phyloP scores from a whole-genome alignment of 108 stramenopile species.

The Mediolabrus comicus region DNA sequence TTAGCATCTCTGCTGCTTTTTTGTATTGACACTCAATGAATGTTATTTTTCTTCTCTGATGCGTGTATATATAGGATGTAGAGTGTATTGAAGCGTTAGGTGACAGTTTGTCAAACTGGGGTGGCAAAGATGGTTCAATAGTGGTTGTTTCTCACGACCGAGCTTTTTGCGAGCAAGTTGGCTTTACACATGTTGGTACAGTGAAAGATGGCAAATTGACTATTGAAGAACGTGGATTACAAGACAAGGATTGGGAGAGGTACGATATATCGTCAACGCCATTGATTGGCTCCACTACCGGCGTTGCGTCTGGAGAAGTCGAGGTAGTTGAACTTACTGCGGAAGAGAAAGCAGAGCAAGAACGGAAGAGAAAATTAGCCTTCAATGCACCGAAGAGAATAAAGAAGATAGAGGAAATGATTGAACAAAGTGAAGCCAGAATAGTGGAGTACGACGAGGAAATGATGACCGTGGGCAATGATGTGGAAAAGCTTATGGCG shows the following conservation, averaged over 20 bases:
- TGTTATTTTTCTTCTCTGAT: too few species aligned
- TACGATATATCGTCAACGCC: constrained; percentile 47
- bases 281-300: background rate
- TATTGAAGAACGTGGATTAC: constrained; percentile 74
- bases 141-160: constrained; percentile 93
- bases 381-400: constrained; percentile 86
- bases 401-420: constrained; percentile 68
- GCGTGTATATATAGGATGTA: constrained; percentile 6
- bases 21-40: too few species aligned
- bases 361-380: constrained; percentile 64
- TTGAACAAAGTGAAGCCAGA: constrained; percentile 69
- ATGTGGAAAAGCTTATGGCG: constrained; percentile 69
- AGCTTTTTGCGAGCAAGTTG: constrained; percentile 83
- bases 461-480: constrained; percentile 77
- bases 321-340: constrained; percentile 19
- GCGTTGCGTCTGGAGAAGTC: background rate
- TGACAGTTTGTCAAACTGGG: constrained; percentile 76
- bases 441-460: constrained; percentile 69
- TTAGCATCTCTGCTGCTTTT: background rate
- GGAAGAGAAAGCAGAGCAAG: constrained; percentile 45
- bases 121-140: constrained; percentile 75
- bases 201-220: constrained; percentile 71
- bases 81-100: constrained; percentile 74
- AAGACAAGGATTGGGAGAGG: constrained; percentile 75
- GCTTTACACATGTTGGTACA: constrained; percentile 88